Evolutionary conservation across 352 stramenopile genomes (phyloP), one percentile per base, ranked within the genome.

Genomic region (Phytophthora ohioensis): DNA sequence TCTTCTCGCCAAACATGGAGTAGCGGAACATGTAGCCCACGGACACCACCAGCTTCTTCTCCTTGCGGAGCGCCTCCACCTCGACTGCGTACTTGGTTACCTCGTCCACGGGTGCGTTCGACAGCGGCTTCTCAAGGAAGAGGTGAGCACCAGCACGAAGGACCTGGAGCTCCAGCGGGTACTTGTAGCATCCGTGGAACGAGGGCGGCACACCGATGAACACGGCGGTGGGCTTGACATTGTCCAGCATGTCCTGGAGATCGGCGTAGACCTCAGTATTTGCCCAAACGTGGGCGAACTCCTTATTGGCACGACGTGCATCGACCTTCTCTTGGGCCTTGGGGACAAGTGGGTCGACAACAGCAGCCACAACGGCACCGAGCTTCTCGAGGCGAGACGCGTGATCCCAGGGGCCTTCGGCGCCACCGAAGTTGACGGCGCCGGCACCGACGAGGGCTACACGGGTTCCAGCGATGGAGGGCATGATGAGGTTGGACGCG

Each of bases 11-110:
- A 12, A 80, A 80, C 43, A 56, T 32, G 15, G 73, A 73, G 45
- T 73, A 80, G 54, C 73, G 73, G 60, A 80, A 80, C 73, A 80
- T 80, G 73, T 80, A 81, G 30, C 73, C 73, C 35, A 81, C 73
- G 3, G 64, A 73, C 15, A 78, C 73, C 15, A 78, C 57, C 9
- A 78, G 55, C 27, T 73, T 75, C 49, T 75, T 75, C 43, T 80
- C 73, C 39, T 65, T 56, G 15, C 55, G 54, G 2, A 75, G 38
- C 1, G 53, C 36, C 38, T 81, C 73, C 27, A 81, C 38, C 47
- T 81, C 73, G 2, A 43, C 69, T 21, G 73, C 64, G 62, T 81
- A 81, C 61, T 71, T 64, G 38, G 42, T 51, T 41, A 67, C 57
- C 41, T 81, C 73, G 32, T 76, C 69, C 36, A 76, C 64, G 7